A percentile compares a stretch with the other conserved stretches of the same genome.
phyloP scores from a whole-genome alignment of 257 asterid genomes.

The Parsonsia alboflavescens region DNA sequence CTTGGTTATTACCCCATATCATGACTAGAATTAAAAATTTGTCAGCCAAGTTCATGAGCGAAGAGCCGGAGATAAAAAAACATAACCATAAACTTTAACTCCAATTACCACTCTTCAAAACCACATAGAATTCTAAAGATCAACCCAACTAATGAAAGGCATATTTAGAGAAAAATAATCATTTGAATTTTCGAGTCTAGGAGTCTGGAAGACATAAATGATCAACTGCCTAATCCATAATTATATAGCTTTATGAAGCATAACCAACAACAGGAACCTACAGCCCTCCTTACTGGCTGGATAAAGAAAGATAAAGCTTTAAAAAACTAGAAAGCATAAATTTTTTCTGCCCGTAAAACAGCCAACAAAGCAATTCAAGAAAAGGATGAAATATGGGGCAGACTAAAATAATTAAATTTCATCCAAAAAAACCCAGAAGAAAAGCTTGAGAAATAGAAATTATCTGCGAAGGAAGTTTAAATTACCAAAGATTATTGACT shows the following conservation, averaged over 20 bases:
- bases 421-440: neutral
- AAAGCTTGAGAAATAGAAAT: neutral
- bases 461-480: neutral
- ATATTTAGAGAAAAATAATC: neutral
- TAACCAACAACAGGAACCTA: neutral
- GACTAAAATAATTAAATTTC: neutral
- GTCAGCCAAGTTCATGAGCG: neutral
- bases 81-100: neutral
- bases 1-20: neutral
- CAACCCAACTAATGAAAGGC: neutral
- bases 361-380: constrained; percentile 1
- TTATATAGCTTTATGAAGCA: neutral
- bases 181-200: no score
- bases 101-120: neutral
- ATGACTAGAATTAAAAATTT: neutral
- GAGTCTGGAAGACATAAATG: neutral
- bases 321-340: neutral
- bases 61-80: neutral
- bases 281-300: neutral
- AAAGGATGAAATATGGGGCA: neutral
- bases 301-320: neutral
- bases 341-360: neutral
- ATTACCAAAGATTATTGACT: neutral
- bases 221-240: neutral
- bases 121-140: neutral